phyloP scores from a whole-genome alignment of 2,329 filamentous ascomycete species.

The Ophiognomonia clavigignenti-juglandacearum region DNA sequence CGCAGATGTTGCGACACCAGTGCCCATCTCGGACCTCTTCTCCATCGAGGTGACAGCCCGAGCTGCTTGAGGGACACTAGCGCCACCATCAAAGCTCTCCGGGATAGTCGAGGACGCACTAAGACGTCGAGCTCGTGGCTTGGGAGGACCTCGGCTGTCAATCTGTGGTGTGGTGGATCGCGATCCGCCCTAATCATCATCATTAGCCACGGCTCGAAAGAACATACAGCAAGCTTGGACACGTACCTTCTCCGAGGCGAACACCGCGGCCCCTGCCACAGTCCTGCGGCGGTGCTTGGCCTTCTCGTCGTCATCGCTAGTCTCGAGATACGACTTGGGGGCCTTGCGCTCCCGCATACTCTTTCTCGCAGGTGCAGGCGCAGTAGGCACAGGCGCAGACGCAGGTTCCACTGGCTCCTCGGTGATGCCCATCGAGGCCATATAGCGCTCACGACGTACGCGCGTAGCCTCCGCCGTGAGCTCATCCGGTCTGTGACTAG shows the following conservation, averaged over 20 bases:
- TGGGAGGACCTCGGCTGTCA: conserved; percentile 21
- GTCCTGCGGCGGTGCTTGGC: conserved; percentile 55
- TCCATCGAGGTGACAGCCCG: conserved; percentile 38
- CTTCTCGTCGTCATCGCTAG: conserved; percentile 40
- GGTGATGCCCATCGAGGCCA: conserved; percentile 33
- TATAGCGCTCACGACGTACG: conserved; percentile 60
- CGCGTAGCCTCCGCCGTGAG: conserved; percentile 65
- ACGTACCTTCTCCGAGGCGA: conserved; percentile 39
- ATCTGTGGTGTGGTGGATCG: conserved; percentile 28
- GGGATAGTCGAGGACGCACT: conserved; percentile 40
- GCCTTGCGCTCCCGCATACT: conserved; percentile 68
- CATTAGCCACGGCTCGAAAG: conserved; percentile 7
- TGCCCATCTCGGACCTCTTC: conserved; percentile 36
- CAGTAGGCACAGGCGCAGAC: conserved; percentile 21
- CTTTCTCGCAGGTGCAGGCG: conserved; percentile 53
- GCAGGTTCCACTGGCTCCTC: conserved; percentile 22
- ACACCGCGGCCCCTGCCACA: conserved; percentile 46
- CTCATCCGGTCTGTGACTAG: conserved; percentile 74
- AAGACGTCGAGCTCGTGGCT: conserved; percentile 41
- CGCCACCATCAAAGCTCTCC: conserved; percentile 21
- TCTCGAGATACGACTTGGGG: conserved; percentile 48
- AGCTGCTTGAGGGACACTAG: conserved; percentile 13
- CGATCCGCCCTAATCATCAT: conserved; percentile 26
- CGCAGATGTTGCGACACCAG: conserved; percentile 33
- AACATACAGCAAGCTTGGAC: neutral